Evolutionary conservation across 78 protist species (phyloP).

Genomic region (Cavenderia fasciculata): DNA sequence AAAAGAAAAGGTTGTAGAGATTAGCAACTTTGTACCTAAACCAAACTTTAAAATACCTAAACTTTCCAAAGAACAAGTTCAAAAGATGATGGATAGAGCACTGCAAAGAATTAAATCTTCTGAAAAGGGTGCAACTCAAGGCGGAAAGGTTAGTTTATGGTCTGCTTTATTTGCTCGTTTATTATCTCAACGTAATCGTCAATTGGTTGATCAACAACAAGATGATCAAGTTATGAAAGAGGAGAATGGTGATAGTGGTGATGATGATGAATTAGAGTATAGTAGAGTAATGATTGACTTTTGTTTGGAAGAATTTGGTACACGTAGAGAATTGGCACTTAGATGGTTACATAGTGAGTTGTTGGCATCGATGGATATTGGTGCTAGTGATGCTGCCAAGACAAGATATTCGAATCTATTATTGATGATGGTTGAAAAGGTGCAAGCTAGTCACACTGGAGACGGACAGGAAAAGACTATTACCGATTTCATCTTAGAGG

Average conservation of each 20-base stretch:
- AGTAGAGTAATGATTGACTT: conserved; percentile 16
- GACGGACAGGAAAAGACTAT: neutral
- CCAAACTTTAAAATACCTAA: conserved; percentile 19
- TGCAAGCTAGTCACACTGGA: neutral
- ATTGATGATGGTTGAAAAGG: conserved; percentile 5
- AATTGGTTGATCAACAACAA: neutral
- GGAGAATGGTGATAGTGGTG: neutral
- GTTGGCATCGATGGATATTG: neutral
- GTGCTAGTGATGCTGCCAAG: neutral
- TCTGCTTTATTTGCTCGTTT: conserved; percentile 16
- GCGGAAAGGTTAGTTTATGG: conserved; percentile 44
- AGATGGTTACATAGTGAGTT: conserved; percentile 63
- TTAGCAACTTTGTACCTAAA: conserved; percentile 11
- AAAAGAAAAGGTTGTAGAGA: neutral
- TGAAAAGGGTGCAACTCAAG: conserved; percentile 12
- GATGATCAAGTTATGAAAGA: neutral
- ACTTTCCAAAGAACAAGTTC: neutral
- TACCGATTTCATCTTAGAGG: conserved; percentile 2
- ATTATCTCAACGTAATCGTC: neutral
- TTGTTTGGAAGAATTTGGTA: conserved; percentile 6
- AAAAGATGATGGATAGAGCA: conserved; percentile 6
- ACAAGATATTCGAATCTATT: conserved; percentile 24
- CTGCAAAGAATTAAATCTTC: neutral
- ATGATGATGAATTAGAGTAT: no score
- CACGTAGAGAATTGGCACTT: conserved; percentile 42